Evolutionary conservation across 2,329 filamentous ascomycete species (phyloP), one percentile per base, ranked within the genome.

Genomic region (Claviceps capensis): DNA sequence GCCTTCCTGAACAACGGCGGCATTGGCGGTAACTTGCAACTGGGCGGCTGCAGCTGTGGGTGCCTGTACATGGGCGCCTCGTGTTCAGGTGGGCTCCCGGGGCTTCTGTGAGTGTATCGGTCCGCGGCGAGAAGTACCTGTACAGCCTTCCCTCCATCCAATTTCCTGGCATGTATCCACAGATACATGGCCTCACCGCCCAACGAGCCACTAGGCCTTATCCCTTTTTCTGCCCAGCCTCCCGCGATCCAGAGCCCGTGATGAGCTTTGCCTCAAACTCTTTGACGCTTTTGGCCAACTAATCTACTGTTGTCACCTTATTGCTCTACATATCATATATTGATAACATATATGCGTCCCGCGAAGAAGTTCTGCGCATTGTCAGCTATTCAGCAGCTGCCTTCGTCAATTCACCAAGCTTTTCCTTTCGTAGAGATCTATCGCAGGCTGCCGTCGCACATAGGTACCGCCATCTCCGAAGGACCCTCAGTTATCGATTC

Each of bases 151-250:
- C 11, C 9, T 34, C 30, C 30, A 11, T 11, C 30, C 30, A 34
- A 34, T 34, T 34, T 34, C 3, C 30, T 34, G 30, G 30, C 30
- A 34, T 9, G 30, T 34, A 34, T 34, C n/a, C 40, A 5, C n/a
- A 23, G 11, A 5, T 16, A 5, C 5, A 26, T 44, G 42, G 13
- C 22, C 34, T 57, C 55, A 57, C 55, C 54, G 56, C 55, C 57
- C 48, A 40, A 16, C 13, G 36, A 30, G 45, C 14, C 37, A 22
- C 51, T 51, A 55, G 41, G n/a, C 51, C 55, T 36, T 19, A 40
- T 52, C 22, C 37, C 51, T 19, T 50, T 52, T 58, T 58, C 54
- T 58, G 57, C 57, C 50, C 47, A 53, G 36, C 52, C 51, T 52
- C 51, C 49, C 44, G 36, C 48, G 43, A 52, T 19, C 34, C 37